phyloP scores from a whole-genome alignment of 192 early-diverging fungal species.

The Globomyces pollinis-pini region DNA sequence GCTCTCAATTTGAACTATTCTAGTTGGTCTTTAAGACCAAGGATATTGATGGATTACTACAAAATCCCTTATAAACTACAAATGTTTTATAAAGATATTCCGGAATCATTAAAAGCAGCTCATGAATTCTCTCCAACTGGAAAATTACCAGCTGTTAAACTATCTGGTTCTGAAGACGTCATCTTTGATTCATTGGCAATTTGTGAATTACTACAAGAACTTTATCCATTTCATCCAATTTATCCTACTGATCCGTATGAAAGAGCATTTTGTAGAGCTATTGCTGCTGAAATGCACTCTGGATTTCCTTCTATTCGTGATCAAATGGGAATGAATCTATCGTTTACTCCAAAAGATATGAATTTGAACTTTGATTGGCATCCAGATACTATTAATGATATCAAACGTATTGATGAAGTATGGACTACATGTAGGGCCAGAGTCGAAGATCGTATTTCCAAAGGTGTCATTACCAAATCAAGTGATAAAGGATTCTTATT shows the following conservation, averaged over 20 bases:
- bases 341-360: neutral
- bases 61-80: neutral
- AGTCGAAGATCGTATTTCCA: neutral
- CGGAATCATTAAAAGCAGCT: neutral
- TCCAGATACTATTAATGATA: neutral
- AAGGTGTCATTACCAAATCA: neutral
- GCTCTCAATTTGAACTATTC: slow-evolving; percentile 1
- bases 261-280: neutral
- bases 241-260: neutral
- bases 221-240: neutral
- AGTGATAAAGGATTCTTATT: neutral
- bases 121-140: neutral
- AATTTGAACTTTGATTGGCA: neutral
- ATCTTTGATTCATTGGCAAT: neutral
- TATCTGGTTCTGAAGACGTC: neutral
- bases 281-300: neutral
- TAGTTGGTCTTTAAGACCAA: neutral
- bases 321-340: neutral
- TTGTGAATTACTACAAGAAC: neutral
- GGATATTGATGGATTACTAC: slow-evolving; percentile 1
- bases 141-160: neutral
- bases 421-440: neutral
- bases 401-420: neutral
- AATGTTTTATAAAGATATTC: neutral
- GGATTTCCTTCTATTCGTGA: neutral